Evolutionary conservation across 257 asterid species (phyloP), one percentile per base, ranked within the genome.

Genomic region (Fraxinus cuspidata): DNA sequence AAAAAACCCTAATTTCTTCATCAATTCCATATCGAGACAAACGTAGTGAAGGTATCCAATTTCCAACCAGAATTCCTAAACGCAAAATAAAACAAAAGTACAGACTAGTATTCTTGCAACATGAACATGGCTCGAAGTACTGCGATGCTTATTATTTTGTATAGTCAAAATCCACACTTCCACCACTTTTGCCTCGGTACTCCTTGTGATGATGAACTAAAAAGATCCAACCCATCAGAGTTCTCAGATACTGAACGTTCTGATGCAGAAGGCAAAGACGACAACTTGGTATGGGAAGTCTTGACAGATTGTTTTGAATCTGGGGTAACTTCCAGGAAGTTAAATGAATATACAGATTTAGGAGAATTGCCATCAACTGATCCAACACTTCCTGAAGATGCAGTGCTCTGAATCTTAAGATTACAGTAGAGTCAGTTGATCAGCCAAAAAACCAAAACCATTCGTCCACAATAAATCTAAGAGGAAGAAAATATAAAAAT

Each of bases 361-460:
- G 68, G 78, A 69, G 93, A 83, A 79, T 78, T 86, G 85, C 83
- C 83, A 72, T 90, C 94, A 65, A 81, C 84, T 15, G 96, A 88
- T 77, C 85, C 93, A 85, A 85, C 82, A 84, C 93, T 89, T 85
- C 89, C 96, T 13, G 79, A 80, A 74, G 96, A 88, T 73, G 87
- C 84, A 73, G 89, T 74, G 85, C 90, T 85, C 98, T 92, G 92
- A 25, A 79, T 56, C 11, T 56, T 58, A 80, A 79, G 77, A 76
- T 73, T 23, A 70, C 68, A 47, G 31, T 71, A 74, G 77, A 74
- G 71, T 83, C 85, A 86, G 81, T 18, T 47, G 38, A 51, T 16
- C 18, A 27, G 38, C 40, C 47, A 13, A 73, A 69, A 29, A 81
- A 31, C 23, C 31, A 23, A 60, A 60, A 60, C 67, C 67, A 56